These are phyloP conservation scores for Meyerozyma guilliermondii DNA, from an alignment of 1,139 yeast genomes.

Conservation along the genomic window DNA sequence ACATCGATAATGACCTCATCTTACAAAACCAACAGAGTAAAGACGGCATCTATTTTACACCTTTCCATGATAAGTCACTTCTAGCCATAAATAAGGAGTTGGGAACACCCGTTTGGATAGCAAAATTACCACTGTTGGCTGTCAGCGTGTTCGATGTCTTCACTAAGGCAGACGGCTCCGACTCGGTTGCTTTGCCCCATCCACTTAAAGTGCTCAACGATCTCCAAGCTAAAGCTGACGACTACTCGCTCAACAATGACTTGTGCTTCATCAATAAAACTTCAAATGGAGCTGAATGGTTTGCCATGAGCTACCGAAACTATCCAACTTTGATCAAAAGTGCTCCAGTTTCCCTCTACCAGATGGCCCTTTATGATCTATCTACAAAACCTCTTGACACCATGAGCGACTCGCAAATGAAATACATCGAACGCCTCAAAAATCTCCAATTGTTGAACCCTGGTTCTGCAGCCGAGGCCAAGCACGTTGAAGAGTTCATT, in stretches of 20 bases:
- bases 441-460: constrained; percentile 17
- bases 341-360: constrained; percentile 67
- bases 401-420: constrained; percentile 4
- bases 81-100: constrained; percentile 61
- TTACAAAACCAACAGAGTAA: constrained; percentile 45
- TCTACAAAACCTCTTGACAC: constrained; percentile 4
- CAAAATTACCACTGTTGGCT: constrained; percentile 60
- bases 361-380: constrained; percentile 29
- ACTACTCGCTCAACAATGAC: constrained; percentile 23
- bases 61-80: constrained; percentile 70
- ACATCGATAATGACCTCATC: constrained; percentile 68
- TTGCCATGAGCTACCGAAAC: constrained; percentile 71
- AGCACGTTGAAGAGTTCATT: constrained; percentile 29
- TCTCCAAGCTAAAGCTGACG: constrained; percentile 23
- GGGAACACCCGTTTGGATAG: constrained; percentile 77
- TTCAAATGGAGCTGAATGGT: constrained; percentile 64
- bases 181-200: constrained; percentile 56
- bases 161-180: constrained; percentile 22
- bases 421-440: constrained; percentile 11
- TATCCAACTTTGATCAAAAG: constrained; percentile 79
- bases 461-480: constrained; percentile 5
- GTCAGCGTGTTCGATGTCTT: constrained; percentile 73
- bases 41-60: constrained; percentile 77
- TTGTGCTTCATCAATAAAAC: constrained; percentile 64
- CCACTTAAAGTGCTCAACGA: constrained; percentile 47